Evolutionary conservation across 768 basidiomycete genomes (phyloP), one percentile per base, ranked within the genome.

Genomic region (Saitozyma podzolica): DNA sequence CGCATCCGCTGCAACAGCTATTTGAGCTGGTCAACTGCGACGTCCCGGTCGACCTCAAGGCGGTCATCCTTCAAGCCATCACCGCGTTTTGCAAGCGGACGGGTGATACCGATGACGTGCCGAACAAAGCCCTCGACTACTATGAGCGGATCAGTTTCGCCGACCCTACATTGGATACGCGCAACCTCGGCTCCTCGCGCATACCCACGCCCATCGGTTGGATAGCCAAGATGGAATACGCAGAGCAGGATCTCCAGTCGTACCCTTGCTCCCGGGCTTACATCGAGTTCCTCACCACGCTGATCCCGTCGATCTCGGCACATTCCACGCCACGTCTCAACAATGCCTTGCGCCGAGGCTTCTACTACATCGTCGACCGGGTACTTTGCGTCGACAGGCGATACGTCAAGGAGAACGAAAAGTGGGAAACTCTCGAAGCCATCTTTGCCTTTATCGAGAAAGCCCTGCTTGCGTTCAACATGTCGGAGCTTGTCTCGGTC

Each of bases 261-360:
- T 98, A 95, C 78, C 92, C 94, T 0, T 85, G 91, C 8, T 95
- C 94, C 0, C 88, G 91, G 19, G 88, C 94, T 0, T 95, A 97
- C 82, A 80, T 97, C 55, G 84, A 85, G 60, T 84, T 97, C 50
- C 85, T 98, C 62, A 84, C 85, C 69, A 87, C 90, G 0, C 84
- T 97, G 61, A 83, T 98, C 37, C 68, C 72, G 16, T 59, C 87
- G 85, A 62, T 83, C 11, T 40, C 54, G 13, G 42, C 56, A 2
- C 60, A 40, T n/a, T 85, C 11, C 78, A 88, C 14, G 74, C 83
- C 41, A 87, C 88, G 56, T 79, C 83, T 8, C 86, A 86, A 54
- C 80, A 88, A 1, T 86, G 88, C 74, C 89, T 91, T 20, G 86
- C 92, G 51, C 90, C 92, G 1, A 88, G 94, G 60, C 82, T 82